Evolutionary conservation across 768 basidiomycete genomes (phyloP).

Genomic region (Panaeolus papilionaceus): DNA sequence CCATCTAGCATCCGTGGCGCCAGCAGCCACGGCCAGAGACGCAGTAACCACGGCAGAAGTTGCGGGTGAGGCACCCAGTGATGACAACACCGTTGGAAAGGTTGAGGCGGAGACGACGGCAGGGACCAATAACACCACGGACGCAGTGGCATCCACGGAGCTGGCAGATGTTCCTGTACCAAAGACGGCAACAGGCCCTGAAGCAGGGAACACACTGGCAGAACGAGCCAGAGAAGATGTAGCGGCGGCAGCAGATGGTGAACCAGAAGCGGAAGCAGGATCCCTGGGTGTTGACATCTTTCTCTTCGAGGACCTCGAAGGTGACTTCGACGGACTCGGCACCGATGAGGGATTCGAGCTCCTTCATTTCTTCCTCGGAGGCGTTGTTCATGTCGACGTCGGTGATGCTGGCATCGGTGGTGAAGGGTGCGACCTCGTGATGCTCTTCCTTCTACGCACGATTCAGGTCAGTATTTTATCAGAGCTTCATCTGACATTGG

Average conservation of each 20-base stretch:
- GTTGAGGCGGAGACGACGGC: constrained; percentile 1
- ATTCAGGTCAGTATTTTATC: background rate
- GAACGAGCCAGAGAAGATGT: constrained; percentile 8
- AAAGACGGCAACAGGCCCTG: background rate
- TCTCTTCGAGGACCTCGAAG: constrained; percentile 8
- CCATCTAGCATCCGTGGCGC: background rate
- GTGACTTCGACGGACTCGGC: background rate
- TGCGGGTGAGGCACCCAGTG: background rate
- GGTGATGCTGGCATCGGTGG: background rate
- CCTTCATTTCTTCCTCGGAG: constrained; percentile 5
- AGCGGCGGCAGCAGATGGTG: constrained; percentile 10
- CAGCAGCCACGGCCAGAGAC: constrained; percentile 10
- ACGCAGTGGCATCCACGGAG: constrained; percentile 3
- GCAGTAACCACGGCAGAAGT: constrained; percentile 2
- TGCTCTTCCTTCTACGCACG: background rate
- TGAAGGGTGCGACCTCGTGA: background rate
- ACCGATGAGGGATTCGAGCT: background rate
- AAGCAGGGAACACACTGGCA: constrained; percentile 8
- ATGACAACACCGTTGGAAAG: constrained; percentile 10
- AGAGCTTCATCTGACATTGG: background rate
- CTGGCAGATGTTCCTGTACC: constrained; percentile 6
- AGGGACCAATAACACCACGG: constrained; percentile 8
- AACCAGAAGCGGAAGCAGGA: constrained; percentile 2
- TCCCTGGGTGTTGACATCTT: background rate
- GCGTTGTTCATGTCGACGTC: constrained; percentile 10